Conservation (phyloP, 2,329 filamentous ascomycete species). For the Aciculosporium take region DNA sequence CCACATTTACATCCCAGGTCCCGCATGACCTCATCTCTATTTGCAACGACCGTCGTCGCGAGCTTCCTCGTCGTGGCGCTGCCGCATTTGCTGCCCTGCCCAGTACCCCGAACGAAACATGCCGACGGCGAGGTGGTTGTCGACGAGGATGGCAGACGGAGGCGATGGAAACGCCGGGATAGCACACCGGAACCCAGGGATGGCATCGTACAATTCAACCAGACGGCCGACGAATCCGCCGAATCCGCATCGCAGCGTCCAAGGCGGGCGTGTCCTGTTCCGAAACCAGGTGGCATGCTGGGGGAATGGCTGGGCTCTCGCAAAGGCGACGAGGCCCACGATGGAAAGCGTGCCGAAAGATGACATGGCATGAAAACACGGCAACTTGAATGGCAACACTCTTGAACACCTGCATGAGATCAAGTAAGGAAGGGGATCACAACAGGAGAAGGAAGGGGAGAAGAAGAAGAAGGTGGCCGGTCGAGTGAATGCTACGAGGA, state of each 20-base stretch:
- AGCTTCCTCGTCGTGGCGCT: slow-evolving; percentile 87
- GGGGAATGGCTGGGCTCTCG: slow-evolving; percentile 63
- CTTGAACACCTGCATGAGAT: no score
- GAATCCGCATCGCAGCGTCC: slow-evolving; percentile 24
- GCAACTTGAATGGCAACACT: no score
- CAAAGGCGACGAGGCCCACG: slow-evolving; percentile 15
- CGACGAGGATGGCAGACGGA: slow-evolving; percentile 31
- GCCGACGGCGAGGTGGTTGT: slow-evolving; percentile 50
- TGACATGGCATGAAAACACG: slow-evolving; percentile 7
- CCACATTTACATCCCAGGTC: slow-evolving; percentile 88
- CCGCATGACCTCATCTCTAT: slow-evolving; percentile 82
- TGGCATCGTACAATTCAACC: slow-evolving; percentile 34
- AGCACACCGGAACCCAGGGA: slow-evolving; percentile 24
- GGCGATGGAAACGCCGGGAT: slow-evolving; percentile 27
- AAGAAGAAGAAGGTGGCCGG: no score
- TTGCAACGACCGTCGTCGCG: slow-evolving; percentile 78
- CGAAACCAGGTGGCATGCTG: slow-evolving; percentile 70
- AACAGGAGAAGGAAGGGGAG: neutral
- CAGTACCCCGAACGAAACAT: slow-evolving; percentile 60
- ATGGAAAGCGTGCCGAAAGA: slow-evolving; percentile 11
- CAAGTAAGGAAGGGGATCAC: neutral
- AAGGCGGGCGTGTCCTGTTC: slow-evolving; percentile 74
- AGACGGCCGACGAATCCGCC: slow-evolving; percentile 22
- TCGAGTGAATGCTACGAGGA: no score
- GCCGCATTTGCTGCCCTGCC: slow-evolving; percentile 83